Base-by-base conservation (phyloP, 2,329 filamentous ascomycete species). In the Ophiocordyceps camponoti-saundersi region DNA sequence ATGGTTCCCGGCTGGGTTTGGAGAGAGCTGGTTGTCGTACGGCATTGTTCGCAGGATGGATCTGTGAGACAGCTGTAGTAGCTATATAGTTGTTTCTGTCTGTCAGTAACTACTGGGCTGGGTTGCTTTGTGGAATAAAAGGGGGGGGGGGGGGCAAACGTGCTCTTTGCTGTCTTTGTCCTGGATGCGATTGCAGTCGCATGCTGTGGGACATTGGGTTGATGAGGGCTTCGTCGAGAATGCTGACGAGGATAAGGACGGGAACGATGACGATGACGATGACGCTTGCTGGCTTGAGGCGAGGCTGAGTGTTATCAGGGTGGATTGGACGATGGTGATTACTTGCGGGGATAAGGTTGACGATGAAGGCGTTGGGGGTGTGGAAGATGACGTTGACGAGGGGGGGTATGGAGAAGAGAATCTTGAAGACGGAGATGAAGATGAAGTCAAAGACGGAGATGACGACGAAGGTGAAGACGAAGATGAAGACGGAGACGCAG, bases 291-390 rank as follows among this genome's bases (percentile, higher is more conserved):
- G 32, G 32, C 13, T 13, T 15, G 42, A 11, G 6, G 30, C 18
- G 13, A 21, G 15, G 6, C 12, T 15, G 10, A 49, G 45, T 2
- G 49, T 48, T 7, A 46, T 32, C 15, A 47, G 39, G 2, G 44
- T 44, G 16, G 50, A 50, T 26, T 45, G 26, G 12, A 50, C 50
- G 13, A 43, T 29, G 23, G 48, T 48, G 16, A 48, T 44, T 20
- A 48, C 23, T 7, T 21, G 42, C 3, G 42, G 46, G 22, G 39
- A 42, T n/a, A 32, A 6, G 34, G 43, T 32, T 3, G 47, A 46
- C 3, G 49, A 34, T 2, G 44, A 29, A 3, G 47, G 36, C 8
- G 49, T 32, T 6, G 30, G n/a, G 10, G 43, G 6, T n/a, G n/a
- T n/a, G n/a, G n/a, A n/a, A n/a, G n/a, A 11, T 29, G 26, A 29